phyloP scores from a whole-genome alignment of 495 filamentous ascomycete species.

The Aspergillus baeticus region DNA sequence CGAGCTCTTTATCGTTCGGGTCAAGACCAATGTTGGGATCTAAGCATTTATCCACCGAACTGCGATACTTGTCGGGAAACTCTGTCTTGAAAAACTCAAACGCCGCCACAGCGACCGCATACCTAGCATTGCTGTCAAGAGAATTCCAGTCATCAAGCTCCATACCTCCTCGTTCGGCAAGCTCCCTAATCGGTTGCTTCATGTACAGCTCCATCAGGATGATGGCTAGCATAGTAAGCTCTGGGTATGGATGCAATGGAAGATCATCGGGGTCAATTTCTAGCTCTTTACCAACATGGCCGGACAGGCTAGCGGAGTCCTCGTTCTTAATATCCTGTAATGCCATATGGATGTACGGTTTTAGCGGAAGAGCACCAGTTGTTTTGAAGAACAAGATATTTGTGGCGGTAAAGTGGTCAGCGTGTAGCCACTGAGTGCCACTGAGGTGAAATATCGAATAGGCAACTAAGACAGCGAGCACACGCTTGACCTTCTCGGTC shows the following conservation, averaged over 20 bases:
- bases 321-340: not conserved
- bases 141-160: not conserved
- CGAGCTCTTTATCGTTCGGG: conserved; percentile 4
- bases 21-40: conserved; percentile 11
- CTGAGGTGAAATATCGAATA: conserved; percentile 12
- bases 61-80: conserved; percentile 11
- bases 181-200: not conserved
- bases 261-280: conserved; percentile 15
- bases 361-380: not conserved
- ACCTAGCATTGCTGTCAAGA: conserved; percentile 7
- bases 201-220: conserved; percentile 15
- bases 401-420: not conserved
- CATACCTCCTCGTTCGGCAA: conserved; percentile 9
- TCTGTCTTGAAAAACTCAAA: conserved; percentile 10
- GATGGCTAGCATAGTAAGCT: conserved; percentile 13
- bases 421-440: conserved; percentile 11
- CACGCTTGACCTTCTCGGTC: conserved; percentile 15
- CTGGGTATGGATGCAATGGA: conserved; percentile 8
- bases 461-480: conserved; percentile 8
- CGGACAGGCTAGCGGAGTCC: not conserved
- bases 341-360: conserved; percentile 10
- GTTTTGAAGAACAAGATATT: conserved; percentile 14
- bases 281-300: not conserved
- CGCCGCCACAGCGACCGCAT: conserved; percentile 1
- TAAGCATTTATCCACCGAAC: conserved; percentile 9